phyloP scores from a whole-genome alignment of 192 early-diverging fungal genomes.

The Rhizophlyctis rosea region DNA sequence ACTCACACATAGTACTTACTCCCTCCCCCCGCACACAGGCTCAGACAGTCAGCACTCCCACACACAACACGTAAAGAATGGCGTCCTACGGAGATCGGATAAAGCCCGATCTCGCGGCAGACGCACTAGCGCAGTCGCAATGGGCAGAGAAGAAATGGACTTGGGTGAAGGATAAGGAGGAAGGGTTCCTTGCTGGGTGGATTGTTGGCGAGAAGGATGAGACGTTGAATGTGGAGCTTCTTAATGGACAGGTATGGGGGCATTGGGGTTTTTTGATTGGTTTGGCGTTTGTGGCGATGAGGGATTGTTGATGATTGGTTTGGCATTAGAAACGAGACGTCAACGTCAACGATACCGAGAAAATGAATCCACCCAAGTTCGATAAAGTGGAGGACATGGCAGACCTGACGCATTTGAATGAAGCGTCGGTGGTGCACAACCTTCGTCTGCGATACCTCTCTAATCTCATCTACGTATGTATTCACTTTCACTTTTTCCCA shows the following conservation, averaged over 20 bases:
- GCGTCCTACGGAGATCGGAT: slow-evolving; percentile 12
- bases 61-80: too few species aligned
- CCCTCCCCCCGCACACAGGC: too few species aligned
- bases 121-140: slow-evolving; percentile 69
- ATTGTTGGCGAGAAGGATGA: slow-evolving; percentile 73
- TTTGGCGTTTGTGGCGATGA: not conserved
- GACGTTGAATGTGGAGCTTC: slow-evolving; percentile 69
- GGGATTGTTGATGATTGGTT: too few species aligned
- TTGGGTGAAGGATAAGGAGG: slow-evolving; percentile 89
- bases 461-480: slow-evolving; percentile 84
- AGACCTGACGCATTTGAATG: slow-evolving; percentile 93
- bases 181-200: slow-evolving; percentile 85
- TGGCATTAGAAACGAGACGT: slow-evolving; percentile 59
- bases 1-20: too few species aligned
- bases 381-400: slow-evolving; percentile 99
- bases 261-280: not conserved
- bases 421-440: slow-evolving; percentile 98
- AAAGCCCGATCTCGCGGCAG: slow-evolving; percentile 17
- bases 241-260: slow-evolving; percentile 69
- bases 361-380: slow-evolving; percentile 99
- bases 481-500: not conserved
- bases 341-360: slow-evolving; percentile 78
- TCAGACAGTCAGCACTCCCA: too few species aligned
- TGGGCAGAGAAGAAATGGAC: slow-evolving; percentile 97
- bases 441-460: slow-evolving; percentile 84